phyloP scores from a whole-genome alignment of 495 filamentous ascomycete genomes.

The Sordaria brevicollis region DNA sequence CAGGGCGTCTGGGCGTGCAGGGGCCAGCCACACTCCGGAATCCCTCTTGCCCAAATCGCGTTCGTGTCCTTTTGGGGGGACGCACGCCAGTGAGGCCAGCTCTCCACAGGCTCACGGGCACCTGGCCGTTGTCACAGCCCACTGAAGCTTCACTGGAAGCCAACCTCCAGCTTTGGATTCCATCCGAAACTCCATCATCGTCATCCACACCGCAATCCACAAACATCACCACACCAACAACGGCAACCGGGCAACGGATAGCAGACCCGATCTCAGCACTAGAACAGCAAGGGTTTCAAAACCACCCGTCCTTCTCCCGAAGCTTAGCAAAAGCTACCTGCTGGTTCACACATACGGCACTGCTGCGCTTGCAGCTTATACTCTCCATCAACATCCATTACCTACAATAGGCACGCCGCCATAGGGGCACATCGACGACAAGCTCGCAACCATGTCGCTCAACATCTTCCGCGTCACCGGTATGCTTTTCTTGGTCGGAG shows the following conservation, averaged over 20 bases:
- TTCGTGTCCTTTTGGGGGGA: conserved; percentile 30
- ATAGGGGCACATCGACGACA: neutral
- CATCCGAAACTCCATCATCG: neutral
- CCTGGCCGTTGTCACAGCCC: neutral
- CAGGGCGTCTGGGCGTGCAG: neutral
- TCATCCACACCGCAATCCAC: neutral
- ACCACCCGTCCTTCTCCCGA: neutral
- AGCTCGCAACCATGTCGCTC: conserved; percentile 42
- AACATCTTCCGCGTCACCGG: conserved; percentile 85
- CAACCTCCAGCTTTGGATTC: neutral
- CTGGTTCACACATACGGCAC: conserved; percentile 7
- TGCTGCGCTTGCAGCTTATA: conserved; percentile 7
- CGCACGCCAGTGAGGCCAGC: neutral
- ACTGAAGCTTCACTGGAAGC: neutral
- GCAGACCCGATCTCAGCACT: conserved; percentile 7
- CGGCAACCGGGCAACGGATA: neutral
- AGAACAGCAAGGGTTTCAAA: neutral
- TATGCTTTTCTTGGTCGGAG: conserved; percentile 30
- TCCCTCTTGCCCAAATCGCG: conserved; percentile 16
- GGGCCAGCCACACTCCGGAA: neutral
- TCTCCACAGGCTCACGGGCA: neutral
- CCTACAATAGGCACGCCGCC: neutral
- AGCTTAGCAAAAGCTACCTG: neutral
- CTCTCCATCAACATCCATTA: neutral
- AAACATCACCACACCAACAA: neutral